phyloP scores from a whole-genome alignment of 768 basidiomycete species.

The Suillus fuscotomentosus region DNA sequence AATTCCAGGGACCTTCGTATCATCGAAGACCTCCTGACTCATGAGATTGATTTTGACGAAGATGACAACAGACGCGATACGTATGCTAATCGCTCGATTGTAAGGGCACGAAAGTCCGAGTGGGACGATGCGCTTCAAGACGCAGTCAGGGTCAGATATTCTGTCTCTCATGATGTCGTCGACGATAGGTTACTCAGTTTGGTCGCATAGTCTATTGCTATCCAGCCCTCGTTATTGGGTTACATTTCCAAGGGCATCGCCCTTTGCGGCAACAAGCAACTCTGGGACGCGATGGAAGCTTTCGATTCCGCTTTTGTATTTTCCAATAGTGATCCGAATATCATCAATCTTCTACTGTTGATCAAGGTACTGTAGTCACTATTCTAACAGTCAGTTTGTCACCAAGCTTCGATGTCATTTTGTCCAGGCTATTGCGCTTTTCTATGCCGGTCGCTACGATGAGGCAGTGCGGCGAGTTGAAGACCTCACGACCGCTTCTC shows the following conservation, averaged over 20 bases:
- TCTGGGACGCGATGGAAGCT: background rate
- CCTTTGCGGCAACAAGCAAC: background rate
- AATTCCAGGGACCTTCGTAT: background rate
- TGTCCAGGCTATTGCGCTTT: background rate
- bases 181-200: background rate
- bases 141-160: background rate
- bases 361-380: background rate
- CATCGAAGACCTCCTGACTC: background rate
- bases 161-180: background rate
- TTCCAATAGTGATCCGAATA: background rate
- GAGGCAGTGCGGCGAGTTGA: background rate
- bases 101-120: background rate
- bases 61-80: background rate
- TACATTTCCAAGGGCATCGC: background rate
- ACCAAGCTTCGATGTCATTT: background rate
- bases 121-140: background rate
- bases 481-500: background rate
- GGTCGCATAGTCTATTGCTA: background rate
- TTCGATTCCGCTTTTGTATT: background rate
- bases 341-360: background rate
- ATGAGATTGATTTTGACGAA: background rate
- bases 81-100: background rate
- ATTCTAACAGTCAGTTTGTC: background rate
- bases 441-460: background rate
- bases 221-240: background rate